A percentile compares a stretch with the other conserved stretches of the same genome.
Evolutionary conservation across 148 eudicot genomes (phyloP).

Genomic region (Talinum fruticosum): DNA sequence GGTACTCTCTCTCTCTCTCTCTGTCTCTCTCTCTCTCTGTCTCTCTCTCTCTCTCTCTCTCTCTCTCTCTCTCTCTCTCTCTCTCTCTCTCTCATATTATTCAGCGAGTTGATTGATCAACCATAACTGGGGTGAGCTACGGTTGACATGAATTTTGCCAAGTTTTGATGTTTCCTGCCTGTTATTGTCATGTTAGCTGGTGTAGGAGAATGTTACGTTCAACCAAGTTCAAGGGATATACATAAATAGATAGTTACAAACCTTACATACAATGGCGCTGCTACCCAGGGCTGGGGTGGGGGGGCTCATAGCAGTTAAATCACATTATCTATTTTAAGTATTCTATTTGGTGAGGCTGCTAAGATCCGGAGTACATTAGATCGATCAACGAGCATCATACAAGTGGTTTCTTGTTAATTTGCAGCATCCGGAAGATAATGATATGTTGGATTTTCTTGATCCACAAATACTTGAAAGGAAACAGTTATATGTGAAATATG

Average conservation of each 20-base stretch:
- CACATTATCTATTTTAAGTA: neutral
- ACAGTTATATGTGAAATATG: neutral
- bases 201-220: neutral
- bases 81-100: no score
- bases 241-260: no score
- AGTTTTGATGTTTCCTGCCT: conserved; percentile 1
- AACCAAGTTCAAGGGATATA: no score
- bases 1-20: conserved; percentile 18
- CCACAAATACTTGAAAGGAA: neutral
- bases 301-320: neutral
- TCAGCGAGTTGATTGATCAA: no score
- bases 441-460: neutral
- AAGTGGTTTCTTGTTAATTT: neutral
- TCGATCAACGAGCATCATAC: neutral
- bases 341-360: neutral
- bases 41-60: no score
- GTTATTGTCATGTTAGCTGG: neutral
- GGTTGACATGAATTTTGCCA: neutral
- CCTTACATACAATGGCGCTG: no score
- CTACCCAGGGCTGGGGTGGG: no score
- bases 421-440: neutral
- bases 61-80: no score
- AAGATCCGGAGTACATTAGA: neutral
- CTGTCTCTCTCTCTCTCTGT: no score
- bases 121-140: no score